These are phyloP conservation scores for Boeremia exigua DNA, from an alignment of 2,329 filamentous ascomycete genomes.

Conservation along the genomic window DNA sequence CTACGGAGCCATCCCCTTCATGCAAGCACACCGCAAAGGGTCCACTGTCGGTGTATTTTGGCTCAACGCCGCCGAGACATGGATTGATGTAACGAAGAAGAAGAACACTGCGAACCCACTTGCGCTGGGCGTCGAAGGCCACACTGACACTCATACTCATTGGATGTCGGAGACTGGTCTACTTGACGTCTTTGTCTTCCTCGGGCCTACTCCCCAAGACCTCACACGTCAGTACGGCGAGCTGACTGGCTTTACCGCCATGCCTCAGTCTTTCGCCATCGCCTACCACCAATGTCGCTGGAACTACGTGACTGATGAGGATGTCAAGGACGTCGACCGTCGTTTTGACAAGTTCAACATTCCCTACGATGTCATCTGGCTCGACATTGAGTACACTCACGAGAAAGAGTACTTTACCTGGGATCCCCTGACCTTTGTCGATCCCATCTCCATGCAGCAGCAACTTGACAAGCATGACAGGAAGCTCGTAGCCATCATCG, in stretches of 20 bases:
- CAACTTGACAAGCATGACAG: constrained; percentile 84
- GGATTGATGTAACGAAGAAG: constrained; percentile 90
- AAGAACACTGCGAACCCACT: constrained; percentile 77
- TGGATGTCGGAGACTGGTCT: constrained; percentile 95
- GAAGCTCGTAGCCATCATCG: constrained; percentile 93
- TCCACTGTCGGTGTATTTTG: constrained; percentile 97
- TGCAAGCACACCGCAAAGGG: constrained; percentile 94
- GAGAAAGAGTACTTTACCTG: constrained; percentile 98
- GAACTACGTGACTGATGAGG: constrained; percentile 98
- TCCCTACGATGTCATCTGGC: constrained; percentile 98
- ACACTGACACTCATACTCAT: constrained; percentile 84
- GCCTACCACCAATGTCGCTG: constrained; percentile 97
- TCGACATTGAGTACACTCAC: constrained; percentile 97
- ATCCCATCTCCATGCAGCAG: constrained; percentile 86
- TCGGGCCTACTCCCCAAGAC: constrained; percentile 85
- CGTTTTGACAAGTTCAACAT: constrained; percentile 96
- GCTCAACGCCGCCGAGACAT: constrained; percentile 96
- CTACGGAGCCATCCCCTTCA: constrained; percentile 95
- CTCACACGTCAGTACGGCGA: constrained; percentile 84
- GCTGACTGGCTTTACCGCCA: constrained; percentile 86
- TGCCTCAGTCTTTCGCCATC: constrained; percentile 91
- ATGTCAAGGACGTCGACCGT: constrained; percentile 93
- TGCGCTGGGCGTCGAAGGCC: constrained; percentile 71
- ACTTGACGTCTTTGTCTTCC: constrained; percentile 91
- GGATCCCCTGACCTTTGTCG: constrained; percentile 85